These are phyloP conservation scores for Fusarium globosum DNA, from an alignment of 2,329 filamentous ascomycete genomes.

Conservation along the genomic window DNA sequence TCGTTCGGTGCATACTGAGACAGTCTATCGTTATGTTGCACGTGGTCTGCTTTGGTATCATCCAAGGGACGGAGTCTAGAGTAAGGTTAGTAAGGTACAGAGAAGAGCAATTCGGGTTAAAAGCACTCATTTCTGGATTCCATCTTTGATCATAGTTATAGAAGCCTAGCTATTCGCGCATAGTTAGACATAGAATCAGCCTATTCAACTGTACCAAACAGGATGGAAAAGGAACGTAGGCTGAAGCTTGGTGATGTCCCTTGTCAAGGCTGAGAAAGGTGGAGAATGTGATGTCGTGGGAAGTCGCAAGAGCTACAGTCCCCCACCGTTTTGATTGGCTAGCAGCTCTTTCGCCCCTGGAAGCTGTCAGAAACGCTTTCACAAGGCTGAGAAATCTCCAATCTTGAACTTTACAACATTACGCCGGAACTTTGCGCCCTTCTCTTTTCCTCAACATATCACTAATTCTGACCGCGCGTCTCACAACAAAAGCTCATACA, in stretches of 20 bases:
- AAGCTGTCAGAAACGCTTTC: constrained; percentile 43
- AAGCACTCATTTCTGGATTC: constrained; percentile 38
- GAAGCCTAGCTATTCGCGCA: neutral
- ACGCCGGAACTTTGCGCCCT: constrained; percentile 4
- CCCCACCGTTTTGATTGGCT: constrained; percentile 41
- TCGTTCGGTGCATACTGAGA: constrained; percentile 8
- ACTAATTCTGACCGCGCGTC: neutral
- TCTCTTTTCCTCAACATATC: constrained; percentile 16
- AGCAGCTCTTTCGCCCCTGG: constrained; percentile 22
- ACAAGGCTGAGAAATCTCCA: constrained; percentile 61
- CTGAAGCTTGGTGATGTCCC: constrained; percentile 11
- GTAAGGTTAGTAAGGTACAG: constrained; percentile 32
- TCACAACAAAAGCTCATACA: neutral
- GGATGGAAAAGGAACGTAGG: neutral
- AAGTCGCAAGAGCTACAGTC: constrained; percentile 27
- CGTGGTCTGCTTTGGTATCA: constrained; percentile 10
- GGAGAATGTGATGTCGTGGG: constrained; percentile 32
- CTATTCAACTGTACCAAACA: neutral
- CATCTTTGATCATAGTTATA: constrained; percentile 17
- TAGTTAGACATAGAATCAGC: neutral
- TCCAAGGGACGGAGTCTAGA: constrained; percentile 32
- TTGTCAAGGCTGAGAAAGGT: constrained; percentile 47
- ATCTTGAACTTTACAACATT: constrained; percentile 35
- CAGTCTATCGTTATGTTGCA: neutral
- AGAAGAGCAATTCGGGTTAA: neutral